A percentile compares a stretch with the other conserved stretches of the same genome.
These are phyloP conservation scores for Lactarius sanguifluus DNA, from an alignment of 768 basidiomycete genomes.

Conservation along the genomic window DNA sequence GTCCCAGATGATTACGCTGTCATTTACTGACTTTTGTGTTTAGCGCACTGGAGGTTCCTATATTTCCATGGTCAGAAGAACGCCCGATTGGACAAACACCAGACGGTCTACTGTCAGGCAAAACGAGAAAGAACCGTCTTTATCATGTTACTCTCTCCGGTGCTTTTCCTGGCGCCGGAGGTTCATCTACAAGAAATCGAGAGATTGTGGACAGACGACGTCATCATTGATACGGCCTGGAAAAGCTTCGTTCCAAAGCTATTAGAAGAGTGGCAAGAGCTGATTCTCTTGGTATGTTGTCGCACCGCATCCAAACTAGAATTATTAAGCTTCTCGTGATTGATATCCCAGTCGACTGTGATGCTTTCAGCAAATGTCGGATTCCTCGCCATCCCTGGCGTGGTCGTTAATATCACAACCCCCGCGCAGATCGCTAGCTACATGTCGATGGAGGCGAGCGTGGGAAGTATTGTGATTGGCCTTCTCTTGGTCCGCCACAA, in stretches of 20 bases:
- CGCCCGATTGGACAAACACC: not conserved
- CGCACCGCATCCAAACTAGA: not conserved
- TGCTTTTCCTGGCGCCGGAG: not conserved
- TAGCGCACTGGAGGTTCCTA: not conserved
- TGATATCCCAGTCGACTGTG: constrained; percentile 33
- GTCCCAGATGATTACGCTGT: too few species aligned
- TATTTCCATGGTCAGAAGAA: not conserved
- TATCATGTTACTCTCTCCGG: not conserved
- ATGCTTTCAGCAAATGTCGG: constrained; percentile 37
- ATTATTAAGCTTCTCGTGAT: not conserved
- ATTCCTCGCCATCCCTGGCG: constrained; percentile 37
- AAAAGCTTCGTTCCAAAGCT: not conserved
- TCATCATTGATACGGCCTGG: not conserved
- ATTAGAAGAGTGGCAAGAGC: not conserved
- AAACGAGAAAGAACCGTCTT: not conserved
- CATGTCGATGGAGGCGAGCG: constrained; percentile 46
- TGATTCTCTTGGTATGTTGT: not conserved
- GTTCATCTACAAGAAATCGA: not conserved
- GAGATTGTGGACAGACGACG: not conserved
- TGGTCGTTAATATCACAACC: constrained; percentile 6
- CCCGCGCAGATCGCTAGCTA: constrained; percentile 43
- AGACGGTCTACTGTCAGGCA: not conserved
- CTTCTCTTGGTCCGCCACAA: constrained; percentile 47
- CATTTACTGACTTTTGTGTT: too few species aligned
- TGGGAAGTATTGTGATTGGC: constrained; percentile 48